These are phyloP conservation scores for Ambrosia artemisiifolia DNA, from an alignment of 129 eudicot genomes.

Conservation along the genomic window DNA sequence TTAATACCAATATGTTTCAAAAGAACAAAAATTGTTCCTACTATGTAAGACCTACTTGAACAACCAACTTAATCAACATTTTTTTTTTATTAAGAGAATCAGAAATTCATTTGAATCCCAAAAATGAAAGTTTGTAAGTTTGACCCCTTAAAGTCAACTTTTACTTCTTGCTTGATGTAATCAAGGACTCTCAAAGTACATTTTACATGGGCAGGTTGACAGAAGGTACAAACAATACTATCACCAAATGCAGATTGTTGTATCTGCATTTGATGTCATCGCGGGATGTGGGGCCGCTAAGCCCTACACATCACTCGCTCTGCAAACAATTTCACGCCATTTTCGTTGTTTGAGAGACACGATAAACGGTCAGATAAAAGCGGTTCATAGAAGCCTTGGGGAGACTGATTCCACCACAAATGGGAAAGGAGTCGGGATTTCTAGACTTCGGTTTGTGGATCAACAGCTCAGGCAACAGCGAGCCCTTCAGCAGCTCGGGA, in stretches of 20 bases:
- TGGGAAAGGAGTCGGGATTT: conserved; percentile 59
- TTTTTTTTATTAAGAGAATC: background rate
- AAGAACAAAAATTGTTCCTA: background rate
- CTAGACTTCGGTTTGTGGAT: conserved; percentile 51
- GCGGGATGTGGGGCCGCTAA: conserved; percentile 80
- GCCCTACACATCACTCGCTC: conserved; percentile 80
- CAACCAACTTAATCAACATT: background rate
- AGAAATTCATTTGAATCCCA: background rate
- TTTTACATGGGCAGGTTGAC: conserved; percentile 52
- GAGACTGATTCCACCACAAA: conserved; percentile 53
- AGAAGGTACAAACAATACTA: conserved; percentile 81
- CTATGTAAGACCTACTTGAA: background rate
- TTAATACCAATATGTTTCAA: background rate
- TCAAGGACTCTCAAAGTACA: conserved; percentile 17
- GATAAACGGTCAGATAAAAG: conserved; percentile 52
- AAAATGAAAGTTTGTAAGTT: background rate
- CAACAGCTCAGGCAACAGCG: conserved; percentile 73
- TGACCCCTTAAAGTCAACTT: conserved; percentile 28
- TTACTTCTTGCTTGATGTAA: conserved; percentile 12
- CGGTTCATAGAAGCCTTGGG: conserved; percentile 56
- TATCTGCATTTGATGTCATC: conserved; percentile 69
- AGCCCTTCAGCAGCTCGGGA: conserved; percentile 85
- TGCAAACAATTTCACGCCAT: conserved; percentile 82
- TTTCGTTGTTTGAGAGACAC: conserved; percentile 83
- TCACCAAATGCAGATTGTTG: conserved; percentile 87